These are phyloP conservation scores for Tetradesmus obliquus DNA, from an alignment of 139 green algal genomes.

Conservation along the genomic window DNA sequence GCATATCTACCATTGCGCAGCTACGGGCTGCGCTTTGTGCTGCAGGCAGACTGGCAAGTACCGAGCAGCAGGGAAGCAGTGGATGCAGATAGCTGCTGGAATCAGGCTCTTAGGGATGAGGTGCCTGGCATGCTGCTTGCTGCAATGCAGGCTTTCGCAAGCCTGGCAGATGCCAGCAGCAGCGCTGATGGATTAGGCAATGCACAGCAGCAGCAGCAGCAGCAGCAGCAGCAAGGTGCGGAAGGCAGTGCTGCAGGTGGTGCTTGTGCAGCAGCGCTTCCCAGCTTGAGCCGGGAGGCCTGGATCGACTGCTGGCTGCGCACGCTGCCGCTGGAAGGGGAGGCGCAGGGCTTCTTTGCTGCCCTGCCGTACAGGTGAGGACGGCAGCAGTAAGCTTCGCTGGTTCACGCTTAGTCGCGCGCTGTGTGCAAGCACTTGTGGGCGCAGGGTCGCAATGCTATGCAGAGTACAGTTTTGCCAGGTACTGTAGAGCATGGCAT, in stretches of 20 bases:
- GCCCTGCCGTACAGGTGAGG: slow-evolving; percentile 52
- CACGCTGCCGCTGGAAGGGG: slow-evolving; percentile 58
- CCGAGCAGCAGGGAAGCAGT: slow-evolving; percentile 59
- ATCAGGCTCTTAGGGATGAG: slow-evolving; percentile 53
- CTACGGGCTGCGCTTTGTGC: slow-evolving; percentile 65
- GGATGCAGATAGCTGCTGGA: slow-evolving; percentile 60
- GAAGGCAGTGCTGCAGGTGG: background rate
- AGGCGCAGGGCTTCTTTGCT: slow-evolving; percentile 70
- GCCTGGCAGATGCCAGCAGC: background rate
- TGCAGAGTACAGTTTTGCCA: too few relatives aligned
- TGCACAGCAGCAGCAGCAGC: slow-evolving; percentile 11
- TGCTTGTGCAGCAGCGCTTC: background rate
- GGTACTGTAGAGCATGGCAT: background rate
- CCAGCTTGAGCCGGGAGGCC: background rate
- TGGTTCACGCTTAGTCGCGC: too few relatives aligned
- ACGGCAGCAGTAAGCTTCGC: background rate
- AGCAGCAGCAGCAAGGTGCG: slow-evolving; percentile 17
- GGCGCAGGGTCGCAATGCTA: too few relatives aligned
- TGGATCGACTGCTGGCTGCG: slow-evolving; percentile 64
- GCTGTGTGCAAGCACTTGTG: too few relatives aligned
- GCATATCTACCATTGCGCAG: slow-evolving; percentile 64
- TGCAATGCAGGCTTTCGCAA: background rate
- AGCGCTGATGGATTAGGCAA: background rate
- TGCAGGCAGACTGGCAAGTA: slow-evolving; percentile 65
- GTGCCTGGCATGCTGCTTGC: slow-evolving; percentile 52